These are phyloP conservation scores for Epichloe sylvatica DNA, from an alignment of 2,329 filamentous ascomycete species.

Conservation along the genomic window DNA sequence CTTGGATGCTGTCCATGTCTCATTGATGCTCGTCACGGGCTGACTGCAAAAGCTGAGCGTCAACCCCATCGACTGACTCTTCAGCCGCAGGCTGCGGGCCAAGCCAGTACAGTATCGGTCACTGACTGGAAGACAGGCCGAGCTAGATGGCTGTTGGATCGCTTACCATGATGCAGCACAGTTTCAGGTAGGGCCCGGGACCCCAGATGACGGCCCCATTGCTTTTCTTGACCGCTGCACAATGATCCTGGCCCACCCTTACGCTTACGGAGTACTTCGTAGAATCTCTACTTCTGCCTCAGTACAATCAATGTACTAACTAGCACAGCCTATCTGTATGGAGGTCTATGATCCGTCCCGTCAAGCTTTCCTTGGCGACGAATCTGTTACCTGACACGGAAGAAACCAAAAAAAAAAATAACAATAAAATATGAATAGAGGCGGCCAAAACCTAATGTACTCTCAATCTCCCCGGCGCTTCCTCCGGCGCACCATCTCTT, in stretches of 20 bases:
- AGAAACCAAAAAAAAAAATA: too few relatives aligned
- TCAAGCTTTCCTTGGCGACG: neutral
- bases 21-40: neutral
- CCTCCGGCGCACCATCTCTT: neutral
- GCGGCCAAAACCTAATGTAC: neutral
- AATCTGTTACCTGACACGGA: neutral
- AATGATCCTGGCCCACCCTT: neutral
- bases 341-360: neutral
- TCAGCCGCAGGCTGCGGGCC: neutral
- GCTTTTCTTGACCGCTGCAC: neutral
- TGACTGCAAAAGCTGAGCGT: neutral
- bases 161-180: neutral
- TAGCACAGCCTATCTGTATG: neutral
- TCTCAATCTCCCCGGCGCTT: neutral
- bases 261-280: too few relatives aligned
- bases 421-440: neutral
- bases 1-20: neutral
- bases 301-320: neutral
- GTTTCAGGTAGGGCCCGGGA: neutral
- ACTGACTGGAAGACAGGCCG: neutral
- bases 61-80: neutral
- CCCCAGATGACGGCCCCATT: neutral
- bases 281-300: neutral
- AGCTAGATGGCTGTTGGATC: neutral
- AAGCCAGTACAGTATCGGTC: neutral